Evolutionary conservation across 2,329 filamentous ascomycete species (phyloP).

Genomic region (Epichloe typhina): DNA sequence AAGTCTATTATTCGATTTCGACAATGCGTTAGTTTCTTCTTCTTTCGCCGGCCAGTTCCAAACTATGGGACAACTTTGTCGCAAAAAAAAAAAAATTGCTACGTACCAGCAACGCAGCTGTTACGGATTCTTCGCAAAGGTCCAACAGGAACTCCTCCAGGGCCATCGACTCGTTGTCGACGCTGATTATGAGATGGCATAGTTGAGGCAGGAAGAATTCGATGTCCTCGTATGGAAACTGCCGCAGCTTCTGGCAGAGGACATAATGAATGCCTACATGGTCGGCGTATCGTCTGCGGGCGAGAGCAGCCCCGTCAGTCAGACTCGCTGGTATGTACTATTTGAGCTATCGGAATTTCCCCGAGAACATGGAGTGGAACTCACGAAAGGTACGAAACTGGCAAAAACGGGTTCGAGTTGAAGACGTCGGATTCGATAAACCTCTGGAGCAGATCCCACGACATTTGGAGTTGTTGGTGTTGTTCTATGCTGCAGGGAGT

Average conservation of each 20-base stretch:
- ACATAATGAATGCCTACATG: constrained; percentile 86
- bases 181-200: constrained; percentile 77
- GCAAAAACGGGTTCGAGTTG: constrained; percentile 80
- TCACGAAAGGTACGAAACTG: constrained; percentile 80
- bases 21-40: constrained; percentile 10
- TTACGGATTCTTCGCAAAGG: constrained; percentile 77
- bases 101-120: constrained; percentile 66
- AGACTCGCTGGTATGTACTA: neutral
- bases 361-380: constrained; percentile 18
- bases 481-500: neutral
- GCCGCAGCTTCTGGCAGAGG: constrained; percentile 75
- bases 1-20: constrained; percentile 43
- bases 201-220: constrained; percentile 84
- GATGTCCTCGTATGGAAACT: constrained; percentile 82
- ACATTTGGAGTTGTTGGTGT: constrained; percentile 35
- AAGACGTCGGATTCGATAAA: constrained; percentile 92
- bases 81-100: neutral
- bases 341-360: neutral
- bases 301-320: neutral
- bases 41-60: neutral
- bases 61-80: neutral
- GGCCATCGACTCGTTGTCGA: constrained; percentile 86
- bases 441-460: constrained; percentile 78
- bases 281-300: constrained; percentile 65
- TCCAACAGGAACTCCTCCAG: constrained; percentile 79